Conservation (phyloP, 2,329 filamentous ascomycete species). For the Leptographium flavum region DNA sequence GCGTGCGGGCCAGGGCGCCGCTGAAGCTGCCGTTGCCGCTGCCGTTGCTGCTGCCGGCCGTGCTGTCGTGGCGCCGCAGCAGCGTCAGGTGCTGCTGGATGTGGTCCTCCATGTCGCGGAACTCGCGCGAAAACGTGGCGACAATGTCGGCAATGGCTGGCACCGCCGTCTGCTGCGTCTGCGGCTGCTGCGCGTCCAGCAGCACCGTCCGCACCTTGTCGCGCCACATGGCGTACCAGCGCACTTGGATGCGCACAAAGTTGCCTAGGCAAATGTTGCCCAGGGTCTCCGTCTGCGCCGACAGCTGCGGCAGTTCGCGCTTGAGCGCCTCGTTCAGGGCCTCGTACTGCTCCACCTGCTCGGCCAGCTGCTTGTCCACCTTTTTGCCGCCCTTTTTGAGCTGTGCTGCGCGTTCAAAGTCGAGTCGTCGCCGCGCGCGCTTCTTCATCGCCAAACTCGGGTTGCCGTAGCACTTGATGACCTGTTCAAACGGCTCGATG, state of each 20-base stretch:
- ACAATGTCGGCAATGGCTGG: constrained; percentile 61
- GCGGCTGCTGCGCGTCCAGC: constrained; percentile 37
- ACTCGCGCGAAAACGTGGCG: constrained; percentile 65
- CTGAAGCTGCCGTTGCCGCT: constrained; percentile 21
- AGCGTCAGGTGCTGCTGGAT: constrained; percentile 54
- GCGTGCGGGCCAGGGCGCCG: constrained; percentile 26
- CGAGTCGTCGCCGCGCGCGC: constrained; percentile 78
- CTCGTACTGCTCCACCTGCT: constrained; percentile 77
- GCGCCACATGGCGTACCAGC: constrained; percentile 74
- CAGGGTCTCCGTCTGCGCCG: constrained; percentile 64
- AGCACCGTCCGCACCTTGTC: constrained; percentile 69
- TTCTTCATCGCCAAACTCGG: constrained; percentile 88
- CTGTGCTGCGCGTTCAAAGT: constrained; percentile 71
- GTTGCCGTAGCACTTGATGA: constrained; percentile 48
- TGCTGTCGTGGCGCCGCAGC: no score
- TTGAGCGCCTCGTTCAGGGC: constrained; percentile 88
- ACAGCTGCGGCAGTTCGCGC: constrained; percentile 78
- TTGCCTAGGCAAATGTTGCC: constrained; percentile 72
- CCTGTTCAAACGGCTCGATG: constrained; percentile 47
- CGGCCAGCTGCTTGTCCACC: constrained; percentile 69
- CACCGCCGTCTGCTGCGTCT: constrained; percentile 25
- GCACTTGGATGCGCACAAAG: constrained; percentile 69
- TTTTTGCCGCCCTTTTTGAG: constrained; percentile 72
- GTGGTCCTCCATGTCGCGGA: constrained; percentile 58
- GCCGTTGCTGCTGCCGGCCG: constrained; percentile 48